A percentile compares a stretch with the other conserved stretches of the same genome.
Evolutionary conservation across 768 basidiomycete species (phyloP).

Genomic region (Collybia nuda): DNA sequence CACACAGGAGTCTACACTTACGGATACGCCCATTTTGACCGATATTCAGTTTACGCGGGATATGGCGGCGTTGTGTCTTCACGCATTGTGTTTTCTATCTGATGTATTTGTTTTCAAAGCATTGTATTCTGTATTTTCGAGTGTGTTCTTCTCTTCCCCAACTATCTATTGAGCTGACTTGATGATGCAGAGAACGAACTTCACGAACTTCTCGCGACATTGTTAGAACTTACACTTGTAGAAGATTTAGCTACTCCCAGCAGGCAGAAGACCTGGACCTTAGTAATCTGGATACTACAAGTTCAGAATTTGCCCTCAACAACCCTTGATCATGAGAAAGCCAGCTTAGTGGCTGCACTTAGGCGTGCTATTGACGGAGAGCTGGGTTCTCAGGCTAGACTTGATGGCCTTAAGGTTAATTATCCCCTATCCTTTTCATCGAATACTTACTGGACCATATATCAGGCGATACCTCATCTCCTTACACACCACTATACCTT

Average conservation of each 20-base stretch:
- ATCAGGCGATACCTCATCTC: slow-evolving; percentile 33
- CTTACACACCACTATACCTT: slow-evolving; percentile 39
- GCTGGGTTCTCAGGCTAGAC: slow-evolving; percentile 29
- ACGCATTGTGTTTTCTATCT: slow-evolving; percentile 51
- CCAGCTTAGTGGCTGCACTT: slow-evolving; percentile 33
- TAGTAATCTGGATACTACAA: slow-evolving; percentile 51
- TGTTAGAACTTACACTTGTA: slow-evolving; percentile 37
- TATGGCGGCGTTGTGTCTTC: slow-evolving; percentile 46
- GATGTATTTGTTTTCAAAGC: slow-evolving; percentile 48
- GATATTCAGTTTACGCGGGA: slow-evolving; percentile 40
- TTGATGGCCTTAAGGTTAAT: slow-evolving; percentile 32
- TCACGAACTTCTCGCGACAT: slow-evolving; percentile 41
- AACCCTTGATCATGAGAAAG: slow-evolving; percentile 30
- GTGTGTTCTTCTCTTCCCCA: slow-evolving; percentile 33
- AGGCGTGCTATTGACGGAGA: slow-evolving; percentile 31
- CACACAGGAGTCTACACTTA: slow-evolving; percentile 18
- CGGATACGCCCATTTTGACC: slow-evolving; percentile 19
- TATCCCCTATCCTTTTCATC: not conserved
- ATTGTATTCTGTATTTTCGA: slow-evolving; percentile 44
- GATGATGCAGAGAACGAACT: slow-evolving; percentile 40
- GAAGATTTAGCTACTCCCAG: slow-evolving; percentile 34
- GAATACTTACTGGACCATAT: not conserved
- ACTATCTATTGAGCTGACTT: not conserved
- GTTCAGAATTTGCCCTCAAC: slow-evolving; percentile 45
- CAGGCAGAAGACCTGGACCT: slow-evolving; percentile 38